Base-by-base conservation (phyloP, 2,329 filamentous ascomycete species). In the Aureobasidium sp. region DNA sequence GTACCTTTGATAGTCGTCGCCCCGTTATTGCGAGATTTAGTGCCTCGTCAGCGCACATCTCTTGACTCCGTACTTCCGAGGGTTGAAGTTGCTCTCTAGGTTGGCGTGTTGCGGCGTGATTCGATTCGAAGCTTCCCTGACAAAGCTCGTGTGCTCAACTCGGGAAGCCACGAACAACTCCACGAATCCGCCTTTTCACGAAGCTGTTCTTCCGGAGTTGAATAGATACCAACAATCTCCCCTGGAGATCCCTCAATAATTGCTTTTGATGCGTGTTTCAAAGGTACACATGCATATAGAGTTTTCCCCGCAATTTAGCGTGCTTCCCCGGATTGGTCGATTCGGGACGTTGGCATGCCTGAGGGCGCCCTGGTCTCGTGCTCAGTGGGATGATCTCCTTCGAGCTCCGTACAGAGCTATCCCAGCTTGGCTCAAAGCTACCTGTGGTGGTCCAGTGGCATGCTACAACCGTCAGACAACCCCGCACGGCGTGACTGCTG, bases 401-500 rank as follows among this genome's bases (percentile, higher is more conserved):
- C 29, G 57, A 60, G 57, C 57, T 60, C 29, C 51, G 39, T 29
- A 46, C 26, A 62, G 15, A 53, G 59, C 59, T 48, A 17, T 62
- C 41, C 32, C 41, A 57, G 53, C 61, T 62, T 51, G 61, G 53
- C 42, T 52, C 34, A 29, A 52, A 62, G 61, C 61, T 62, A 47
- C 20, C n/a, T 53, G 32, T 36, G 42, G 32, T 44, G 26, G 27
- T 56, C 60, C 37, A 55, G 59, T 50, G 51, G 44, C 44, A 55
- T 47, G 32, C 32, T 10, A 50, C 50, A 62, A 62, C 29, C 29
- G 60, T 62, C 60, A 48, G 50, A 56, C 51, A 56, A 62, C 60
- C 61, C 61, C 61, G 61, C 61, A 58, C 61, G 23, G 51, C 60
- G 59, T 62, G 60, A 62, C 50, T 48, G 48, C 39, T 41, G 32